phyloP scores from a whole-genome alignment of 2,329 filamentous ascomycete species.

The Cephalotrichum gorgonifer region DNA sequence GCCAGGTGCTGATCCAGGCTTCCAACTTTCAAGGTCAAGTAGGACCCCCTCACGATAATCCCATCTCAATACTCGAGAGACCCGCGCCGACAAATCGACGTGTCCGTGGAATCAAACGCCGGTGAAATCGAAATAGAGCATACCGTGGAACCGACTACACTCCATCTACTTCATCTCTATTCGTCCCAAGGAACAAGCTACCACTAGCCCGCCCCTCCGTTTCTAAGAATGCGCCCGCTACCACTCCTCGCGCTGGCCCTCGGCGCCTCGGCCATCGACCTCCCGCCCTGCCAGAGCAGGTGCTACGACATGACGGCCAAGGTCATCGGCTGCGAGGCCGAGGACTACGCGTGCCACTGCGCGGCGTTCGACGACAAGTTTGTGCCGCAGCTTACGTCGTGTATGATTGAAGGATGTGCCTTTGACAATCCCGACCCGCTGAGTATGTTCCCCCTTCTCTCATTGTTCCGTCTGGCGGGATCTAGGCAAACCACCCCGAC shows the following conservation, averaged over 20 bases:
- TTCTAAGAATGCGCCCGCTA: constrained; percentile 46
- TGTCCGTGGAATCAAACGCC: no score
- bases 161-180: no score
- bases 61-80: no score
- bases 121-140: no score
- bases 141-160: no score
- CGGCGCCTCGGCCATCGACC: constrained; percentile 1
- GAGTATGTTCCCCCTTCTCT: constrained; percentile 1
- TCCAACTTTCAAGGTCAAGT: no score
- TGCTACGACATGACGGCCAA: constrained; percentile 8
- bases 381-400: constrained; percentile 7
- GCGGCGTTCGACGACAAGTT: constrained; percentile 4
- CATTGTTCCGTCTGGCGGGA: neutral
- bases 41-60: no score
- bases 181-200: no score
- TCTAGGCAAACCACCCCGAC: no score
- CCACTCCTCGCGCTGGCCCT: neutral
- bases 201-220: no score
- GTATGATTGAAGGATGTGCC: constrained; percentile 9
- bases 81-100: no score
- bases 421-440: neutral
- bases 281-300: constrained; percentile 6
- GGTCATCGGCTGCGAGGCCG: constrained; percentile 4
- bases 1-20: no score
- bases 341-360: constrained; percentile 7